Percentiles rank a stretch among this genome's conserved stretches.
phyloP scores from a whole-genome alignment of 1,139 yeast species.

The Debaryomyces subglobosus region DNA sequence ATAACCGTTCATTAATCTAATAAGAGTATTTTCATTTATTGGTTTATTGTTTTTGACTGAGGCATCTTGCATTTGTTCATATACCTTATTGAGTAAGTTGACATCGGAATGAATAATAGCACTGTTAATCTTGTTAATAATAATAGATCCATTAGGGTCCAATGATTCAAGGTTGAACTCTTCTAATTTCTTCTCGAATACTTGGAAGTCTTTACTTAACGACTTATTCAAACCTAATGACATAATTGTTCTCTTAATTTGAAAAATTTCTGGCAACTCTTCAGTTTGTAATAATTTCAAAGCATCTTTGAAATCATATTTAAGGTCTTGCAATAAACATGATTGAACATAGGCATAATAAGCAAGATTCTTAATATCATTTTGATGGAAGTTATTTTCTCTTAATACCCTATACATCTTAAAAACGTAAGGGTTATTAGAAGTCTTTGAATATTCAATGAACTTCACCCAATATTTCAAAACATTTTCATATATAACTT shows the following conservation, averaged over 20 bases:
- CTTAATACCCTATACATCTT: constrained; percentile 16
- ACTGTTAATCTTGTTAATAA: constrained; percentile 26
- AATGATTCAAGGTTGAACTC: constrained; percentile 21
- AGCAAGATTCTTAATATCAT: constrained; percentile 26
- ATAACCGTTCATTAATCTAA: constrained; percentile 39
- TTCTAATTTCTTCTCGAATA: constrained; percentile 17
- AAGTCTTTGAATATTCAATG: constrained; percentile 28
- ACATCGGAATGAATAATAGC: constrained; percentile 25
- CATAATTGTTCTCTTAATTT: constrained; percentile 21
- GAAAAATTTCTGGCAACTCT: constrained; percentile 26
- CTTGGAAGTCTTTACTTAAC: constrained; percentile 16
- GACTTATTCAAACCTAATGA: constrained; percentile 10
- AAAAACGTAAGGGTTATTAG: constrained; percentile 16
- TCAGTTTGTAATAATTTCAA: constrained; percentile 32
- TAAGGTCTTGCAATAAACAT: constrained; percentile 26
- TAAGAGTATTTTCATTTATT: constrained; percentile 34
- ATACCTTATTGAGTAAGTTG: constrained; percentile 25
- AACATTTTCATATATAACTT: constrained; percentile 24
- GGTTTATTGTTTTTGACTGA: constrained; percentile 26
- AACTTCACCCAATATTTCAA: constrained; percentile 39
- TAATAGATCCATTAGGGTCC: constrained; percentile 39
- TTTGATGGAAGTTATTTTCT: constrained; percentile 12
- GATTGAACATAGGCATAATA: constrained; percentile 40
- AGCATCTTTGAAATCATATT: constrained; percentile 30
- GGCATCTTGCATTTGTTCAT: constrained; percentile 28